phyloP scores from a whole-genome alignment of 257 asterid species.

The Fraxinus pennsylvanica region DNA sequence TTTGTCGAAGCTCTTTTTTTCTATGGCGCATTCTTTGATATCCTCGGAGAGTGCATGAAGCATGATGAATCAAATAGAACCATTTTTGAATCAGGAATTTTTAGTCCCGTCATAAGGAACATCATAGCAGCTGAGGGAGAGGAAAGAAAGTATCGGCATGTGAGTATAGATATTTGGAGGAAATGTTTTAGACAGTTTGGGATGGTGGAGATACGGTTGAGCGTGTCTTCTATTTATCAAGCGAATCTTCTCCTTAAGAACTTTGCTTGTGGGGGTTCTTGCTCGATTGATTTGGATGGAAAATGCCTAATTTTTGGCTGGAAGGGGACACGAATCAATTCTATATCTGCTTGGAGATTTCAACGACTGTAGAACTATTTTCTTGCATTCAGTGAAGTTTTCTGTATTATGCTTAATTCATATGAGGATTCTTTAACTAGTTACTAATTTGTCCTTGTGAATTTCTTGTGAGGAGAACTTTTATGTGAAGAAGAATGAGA shows the following conservation, averaged over 20 bases:
- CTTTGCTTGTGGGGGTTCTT: constrained; percentile 36
- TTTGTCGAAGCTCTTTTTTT: constrained; percentile 53
- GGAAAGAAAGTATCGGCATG: constrained; percentile 49
- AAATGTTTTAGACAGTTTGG: constrained; percentile 37
- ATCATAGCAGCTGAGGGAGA: constrained; percentile 49
- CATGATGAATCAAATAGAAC: constrained; percentile 37
- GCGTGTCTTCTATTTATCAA: constrained; percentile 43
- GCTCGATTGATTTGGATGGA: constrained; percentile 40
- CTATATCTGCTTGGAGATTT: constrained; percentile 54
- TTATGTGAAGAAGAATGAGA: too few relatives aligned
- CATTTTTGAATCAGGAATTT: constrained; percentile 33
- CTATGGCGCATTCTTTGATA: constrained; percentile 51
- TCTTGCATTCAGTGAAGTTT: neutral
- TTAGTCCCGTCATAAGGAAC: constrained; percentile 40
- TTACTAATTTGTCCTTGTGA: too few relatives aligned
- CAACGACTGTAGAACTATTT: neutral
- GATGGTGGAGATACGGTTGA: constrained; percentile 40
- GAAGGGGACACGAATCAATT: constrained; percentile 50
- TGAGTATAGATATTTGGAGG: constrained; percentile 49
- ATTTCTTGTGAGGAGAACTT: neutral
- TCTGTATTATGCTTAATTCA: neutral
- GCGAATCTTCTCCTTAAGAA: constrained; percentile 43
- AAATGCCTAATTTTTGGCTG: constrained; percentile 51
- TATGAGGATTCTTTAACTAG: neutral
- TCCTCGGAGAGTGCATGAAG: constrained; percentile 47